Base-by-base conservation (phyloP, 2,329 filamentous ascomycete species). In the Calycina herbarum region DNA sequence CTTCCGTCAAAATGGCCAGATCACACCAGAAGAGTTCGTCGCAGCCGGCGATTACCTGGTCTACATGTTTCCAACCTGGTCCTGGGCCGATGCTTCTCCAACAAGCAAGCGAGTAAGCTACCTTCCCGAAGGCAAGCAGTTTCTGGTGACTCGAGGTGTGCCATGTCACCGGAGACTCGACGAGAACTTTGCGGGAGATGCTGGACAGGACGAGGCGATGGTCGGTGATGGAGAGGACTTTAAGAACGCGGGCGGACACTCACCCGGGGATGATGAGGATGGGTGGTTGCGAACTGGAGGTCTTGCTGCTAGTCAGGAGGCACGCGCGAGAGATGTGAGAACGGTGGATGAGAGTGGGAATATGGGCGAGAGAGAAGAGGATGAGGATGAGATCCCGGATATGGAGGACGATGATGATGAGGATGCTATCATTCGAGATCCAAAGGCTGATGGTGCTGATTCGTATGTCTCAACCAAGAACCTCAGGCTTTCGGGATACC, bases 51-150 rank as follows among this genome's bases (percentile, higher is more conserved):
- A 99, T 82, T 99, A 98, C 78, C 88, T 99, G 45, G 94, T 97
- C 75, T 97, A 96, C 88, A 98, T 97, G 82, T 99, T 99, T 80
- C 95, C 94, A 8, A 96, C 94, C 66, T 99, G 95, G 95, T 91
- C 92, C 60, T 99, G 95, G 95, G 89, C 91, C 70, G 92, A 95
- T 74, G 94, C 94, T 71, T 91, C 94, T 64, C 87, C 89, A n/a
- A 86, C 89, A 1, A 85, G 86, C 68, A 92, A 93, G 77, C 90
- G 93, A 69, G 91, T 92, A 64, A 82, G 83, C 70, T 92, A 96
- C 76, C 87, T 99, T 3, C 95, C 95, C 0, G 80, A 88, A 0
- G 92, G 91, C 61, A 99, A 98, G 81, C 95, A 99, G 84, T 99
- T 93, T 76, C 86, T 99, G 45, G 91, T 98, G 54, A 97, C 95